Evolutionary conservation across 2,329 filamentous ascomycete genomes (phyloP).

Genomic region (Hypoxylon sp.): DNA sequence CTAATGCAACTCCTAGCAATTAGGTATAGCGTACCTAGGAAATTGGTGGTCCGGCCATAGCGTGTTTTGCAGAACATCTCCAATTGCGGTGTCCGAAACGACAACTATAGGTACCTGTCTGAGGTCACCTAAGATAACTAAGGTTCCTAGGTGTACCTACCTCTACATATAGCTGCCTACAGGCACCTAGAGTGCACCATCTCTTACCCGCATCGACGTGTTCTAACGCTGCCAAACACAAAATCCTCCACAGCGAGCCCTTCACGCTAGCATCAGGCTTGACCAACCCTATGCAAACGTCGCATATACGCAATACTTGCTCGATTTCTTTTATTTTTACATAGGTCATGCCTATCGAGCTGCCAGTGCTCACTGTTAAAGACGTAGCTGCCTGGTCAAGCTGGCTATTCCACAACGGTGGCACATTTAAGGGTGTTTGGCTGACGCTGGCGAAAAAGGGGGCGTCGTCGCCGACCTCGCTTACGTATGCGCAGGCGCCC

Average conservation of each 20-base stretch:
- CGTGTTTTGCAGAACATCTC: too few species aligned
- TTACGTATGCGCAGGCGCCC: constrained; percentile 62
- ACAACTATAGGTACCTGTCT: too few species aligned
- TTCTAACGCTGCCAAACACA: not conserved
- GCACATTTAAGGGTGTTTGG: constrained; percentile 50
- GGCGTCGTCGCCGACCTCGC: constrained; percentile 45
- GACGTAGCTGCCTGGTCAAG: constrained; percentile 47
- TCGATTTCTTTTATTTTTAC: not conserved
- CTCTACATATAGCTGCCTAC: too few species aligned
- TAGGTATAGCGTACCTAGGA: too few species aligned
- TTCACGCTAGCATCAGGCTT: not conserved
- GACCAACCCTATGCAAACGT: not conserved
- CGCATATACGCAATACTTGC: not conserved
- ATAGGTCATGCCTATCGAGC: constrained; percentile 43
- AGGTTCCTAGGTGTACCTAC: too few species aligned
- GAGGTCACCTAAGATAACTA: too few species aligned
- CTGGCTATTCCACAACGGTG: constrained; percentile 48
- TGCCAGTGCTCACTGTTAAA: constrained; percentile 47
- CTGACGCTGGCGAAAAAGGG: constrained; percentile 52
- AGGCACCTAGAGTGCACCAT: too few species aligned
- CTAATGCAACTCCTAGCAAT: too few species aligned
- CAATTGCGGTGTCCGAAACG: too few species aligned
- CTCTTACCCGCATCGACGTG: too few species aligned
- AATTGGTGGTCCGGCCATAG: too few species aligned
- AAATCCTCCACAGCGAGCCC: not conserved